Percentiles rank a stretch among this genome's conserved stretches.
Conservation (phyloP, 495 filamentous ascomycete species). For the Daldinia caldariorum region DNA sequence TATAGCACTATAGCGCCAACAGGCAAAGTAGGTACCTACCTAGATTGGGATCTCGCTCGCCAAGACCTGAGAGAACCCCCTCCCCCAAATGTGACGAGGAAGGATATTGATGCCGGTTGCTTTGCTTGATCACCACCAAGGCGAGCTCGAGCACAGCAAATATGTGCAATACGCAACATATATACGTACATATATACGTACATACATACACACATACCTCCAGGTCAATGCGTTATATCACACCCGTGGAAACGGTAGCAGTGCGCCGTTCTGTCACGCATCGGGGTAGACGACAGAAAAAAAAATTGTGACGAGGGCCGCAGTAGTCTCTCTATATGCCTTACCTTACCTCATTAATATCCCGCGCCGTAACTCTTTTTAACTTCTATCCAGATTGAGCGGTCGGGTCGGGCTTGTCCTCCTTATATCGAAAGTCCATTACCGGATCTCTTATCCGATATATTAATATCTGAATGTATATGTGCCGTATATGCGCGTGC, state of each 20-base stretch:
- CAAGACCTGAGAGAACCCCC: conserved; percentile 12
- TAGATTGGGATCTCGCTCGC: conserved; percentile 19
- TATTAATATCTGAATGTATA: background rate
- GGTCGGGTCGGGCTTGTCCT: conserved; percentile 11
- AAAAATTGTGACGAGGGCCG: conserved; percentile 40
- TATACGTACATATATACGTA: background rate
- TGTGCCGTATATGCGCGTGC: background rate
- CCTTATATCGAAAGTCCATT: conserved; percentile 10
- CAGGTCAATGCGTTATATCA: too few relatives aligned
- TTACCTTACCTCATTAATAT: conserved; percentile 14
- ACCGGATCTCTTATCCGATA: background rate
- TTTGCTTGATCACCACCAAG: conserved; percentile 17
- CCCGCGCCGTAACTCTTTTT: conserved; percentile 21
- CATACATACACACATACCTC: background rate
- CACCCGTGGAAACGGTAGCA: conserved; percentile 36
- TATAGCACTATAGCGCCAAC: conserved; percentile 3
- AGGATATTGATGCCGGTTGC: background rate
- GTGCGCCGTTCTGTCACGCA: conserved; percentile 38
- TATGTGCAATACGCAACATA: background rate
- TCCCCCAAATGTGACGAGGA: conserved; percentile 13
- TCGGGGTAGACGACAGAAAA: conserved; percentile 6
- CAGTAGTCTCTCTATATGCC: conserved; percentile 34
- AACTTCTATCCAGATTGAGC: background rate
- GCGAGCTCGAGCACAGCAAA: conserved; percentile 16
- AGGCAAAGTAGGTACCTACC: too few relatives aligned